Evolutionary conservation across 371 early-diverging fungal species (phyloP).

Genomic region (Lichtheimia ornata): DNA sequence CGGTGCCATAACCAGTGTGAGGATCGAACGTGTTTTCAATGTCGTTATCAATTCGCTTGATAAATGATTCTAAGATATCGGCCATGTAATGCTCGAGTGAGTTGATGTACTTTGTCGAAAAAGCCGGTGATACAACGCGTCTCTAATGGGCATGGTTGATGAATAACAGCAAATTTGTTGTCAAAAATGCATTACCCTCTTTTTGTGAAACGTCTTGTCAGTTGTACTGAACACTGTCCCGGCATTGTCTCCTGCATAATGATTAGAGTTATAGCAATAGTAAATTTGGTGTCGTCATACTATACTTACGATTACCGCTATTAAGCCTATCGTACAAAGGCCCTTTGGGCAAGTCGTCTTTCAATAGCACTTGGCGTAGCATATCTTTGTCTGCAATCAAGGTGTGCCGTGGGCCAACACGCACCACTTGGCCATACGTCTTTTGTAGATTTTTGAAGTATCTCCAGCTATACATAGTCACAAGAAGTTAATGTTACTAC

Average conservation of each 20-base stretch:
- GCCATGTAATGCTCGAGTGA: slow-evolving; percentile 41
- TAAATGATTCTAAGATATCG: slow-evolving; percentile 14
- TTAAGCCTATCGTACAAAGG: slow-evolving; percentile 7
- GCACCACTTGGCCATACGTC: slow-evolving; percentile 25
- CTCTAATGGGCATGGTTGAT: slow-evolving; percentile 16
- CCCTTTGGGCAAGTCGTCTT: slow-evolving; percentile 20
- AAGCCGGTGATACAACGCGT: slow-evolving; percentile 47
- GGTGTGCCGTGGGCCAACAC: slow-evolving; percentile 15
- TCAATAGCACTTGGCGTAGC: slow-evolving; percentile 26
- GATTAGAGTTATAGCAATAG: not conserved
- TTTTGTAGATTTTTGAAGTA: slow-evolving; percentile 10
- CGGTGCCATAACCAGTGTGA: slow-evolving; percentile 13
- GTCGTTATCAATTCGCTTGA: slow-evolving; percentile 18
- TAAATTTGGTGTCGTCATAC: not conserved
- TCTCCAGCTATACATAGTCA: slow-evolving; percentile 5
- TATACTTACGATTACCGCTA: not conserved
- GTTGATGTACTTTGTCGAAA: slow-evolving; percentile 39
- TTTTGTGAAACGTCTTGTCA: slow-evolving; percentile 32
- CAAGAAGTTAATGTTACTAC: not conserved
- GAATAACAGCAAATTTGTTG: not conserved
- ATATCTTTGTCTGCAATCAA: slow-evolving; percentile 27
- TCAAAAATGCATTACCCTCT: slow-evolving; percentile 19
- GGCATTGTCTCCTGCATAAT: too few species aligned
- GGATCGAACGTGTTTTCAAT: slow-evolving; percentile 13
- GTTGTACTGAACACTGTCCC: slow-evolving; percentile 20